Evolutionary conservation across 2,329 filamentous ascomycete species (phyloP).

Genomic region (Colletotrichum limetticola): DNA sequence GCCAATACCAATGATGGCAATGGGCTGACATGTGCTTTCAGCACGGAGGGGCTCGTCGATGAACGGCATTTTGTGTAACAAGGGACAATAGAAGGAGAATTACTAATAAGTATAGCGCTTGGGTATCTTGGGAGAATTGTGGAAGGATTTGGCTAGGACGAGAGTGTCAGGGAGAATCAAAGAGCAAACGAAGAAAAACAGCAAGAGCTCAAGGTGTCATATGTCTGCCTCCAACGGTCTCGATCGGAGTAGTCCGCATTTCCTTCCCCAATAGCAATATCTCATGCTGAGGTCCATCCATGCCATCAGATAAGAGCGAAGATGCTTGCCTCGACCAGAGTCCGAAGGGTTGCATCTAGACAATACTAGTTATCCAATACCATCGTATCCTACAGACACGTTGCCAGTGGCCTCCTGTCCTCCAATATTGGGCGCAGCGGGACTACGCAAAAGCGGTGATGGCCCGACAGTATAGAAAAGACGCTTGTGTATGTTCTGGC

Average conservation of each 20-base stretch:
- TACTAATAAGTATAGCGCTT: conserved; percentile 1
- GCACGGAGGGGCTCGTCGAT: conserved; percentile 18
- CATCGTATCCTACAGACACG: conserved; percentile 1
- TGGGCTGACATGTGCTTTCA: conserved; percentile 40
- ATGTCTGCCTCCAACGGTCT: background rate
- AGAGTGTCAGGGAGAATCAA: background rate
- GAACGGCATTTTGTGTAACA: conserved; percentile 11
- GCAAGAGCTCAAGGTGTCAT: background rate
- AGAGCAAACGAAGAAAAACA: background rate
- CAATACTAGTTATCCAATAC: background rate
- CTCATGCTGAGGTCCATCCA: background rate
- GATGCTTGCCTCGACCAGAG: background rate
- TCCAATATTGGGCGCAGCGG: background rate
- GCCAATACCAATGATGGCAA: conserved; percentile 52
- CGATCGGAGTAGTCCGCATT: background rate
- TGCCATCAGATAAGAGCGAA: background rate
- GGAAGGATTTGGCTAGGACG: background rate
- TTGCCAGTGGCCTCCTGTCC: background rate
- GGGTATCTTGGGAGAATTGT: conserved; percentile 13
- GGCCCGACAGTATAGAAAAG: background rate
- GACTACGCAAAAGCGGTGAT: conserved; percentile 10
- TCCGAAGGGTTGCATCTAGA: conserved; percentile 4
- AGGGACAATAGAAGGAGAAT: conserved; percentile 1
- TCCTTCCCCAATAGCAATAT: background rate
- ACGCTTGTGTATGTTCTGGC: background rate